Percentiles rank a stretch among this genome's conserved stretches.
phyloP scores from a whole-genome alignment of 1,284 basidiomycete genomes.

The Stygiomarasmius scandens region DNA sequence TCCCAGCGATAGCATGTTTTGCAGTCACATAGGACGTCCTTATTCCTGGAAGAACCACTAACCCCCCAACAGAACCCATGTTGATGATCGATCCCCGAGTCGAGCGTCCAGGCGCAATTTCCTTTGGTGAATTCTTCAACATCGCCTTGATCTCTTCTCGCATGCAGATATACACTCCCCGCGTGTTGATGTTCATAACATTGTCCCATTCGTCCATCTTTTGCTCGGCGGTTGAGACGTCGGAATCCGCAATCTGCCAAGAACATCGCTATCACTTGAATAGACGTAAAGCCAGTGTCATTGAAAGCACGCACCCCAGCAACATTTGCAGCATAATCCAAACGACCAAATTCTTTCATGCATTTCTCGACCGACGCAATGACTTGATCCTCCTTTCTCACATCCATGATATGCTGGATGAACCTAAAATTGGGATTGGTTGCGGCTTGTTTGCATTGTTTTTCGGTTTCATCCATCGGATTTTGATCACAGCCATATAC shows the following conservation, averaged over 20 bases:
- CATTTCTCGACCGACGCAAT: not conserved
- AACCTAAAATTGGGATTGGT: slow-evolving; percentile 1
- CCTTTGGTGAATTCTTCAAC: not conserved
- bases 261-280: not conserved
- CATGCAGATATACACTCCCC: slow-evolving; percentile 8
- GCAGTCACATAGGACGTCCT: not conserved
- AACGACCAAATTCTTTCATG: slow-evolving; percentile 3
- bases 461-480: not conserved
- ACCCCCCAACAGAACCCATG: not conserved
- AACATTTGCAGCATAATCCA: slow-evolving; percentile 8
- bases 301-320: slow-evolving; percentile 1
- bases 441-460: not conserved
- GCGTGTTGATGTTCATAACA: slow-evolving; percentile 1
- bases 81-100: not conserved
- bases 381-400: slow-evolving; percentile 4
- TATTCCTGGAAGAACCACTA: not conserved
- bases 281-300: not conserved
- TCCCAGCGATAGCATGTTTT: slow-evolving; percentile 1
- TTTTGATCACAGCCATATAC: slow-evolving; percentile 10
- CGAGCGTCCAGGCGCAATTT: not conserved
- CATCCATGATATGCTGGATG: not conserved
- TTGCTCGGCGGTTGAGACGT: not conserved
- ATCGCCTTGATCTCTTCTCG: slow-evolving; percentile 7
- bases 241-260: not conserved
- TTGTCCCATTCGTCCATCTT: slow-evolving; percentile 5